A percentile compares a stretch with the other conserved stretches of the same genome.
Evolutionary conservation across 176 grass and related monocot species (phyloP).

Genomic region (Paspalum vaginatum): DNA sequence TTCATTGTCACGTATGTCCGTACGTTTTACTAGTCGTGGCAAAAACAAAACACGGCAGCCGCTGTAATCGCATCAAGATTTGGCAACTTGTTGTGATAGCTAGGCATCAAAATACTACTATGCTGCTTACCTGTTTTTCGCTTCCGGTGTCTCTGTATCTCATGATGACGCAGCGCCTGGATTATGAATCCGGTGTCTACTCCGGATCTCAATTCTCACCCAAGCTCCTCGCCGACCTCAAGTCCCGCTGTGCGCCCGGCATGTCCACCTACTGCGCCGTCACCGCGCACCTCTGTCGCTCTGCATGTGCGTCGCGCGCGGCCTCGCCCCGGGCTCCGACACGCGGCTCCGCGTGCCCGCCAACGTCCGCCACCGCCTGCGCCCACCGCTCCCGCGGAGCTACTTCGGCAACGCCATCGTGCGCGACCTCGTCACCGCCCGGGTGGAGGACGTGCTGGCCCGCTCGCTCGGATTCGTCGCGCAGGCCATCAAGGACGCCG

Average conservation of each 20-base stretch:
- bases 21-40: no score
- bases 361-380: slow-evolving; percentile 50
- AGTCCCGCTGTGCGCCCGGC: slow-evolving; percentile 30
- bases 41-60: no score
- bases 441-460: neutral
- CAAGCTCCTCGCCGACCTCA: slow-evolving; percentile 42
- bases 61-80: no score
- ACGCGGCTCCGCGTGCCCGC: slow-evolving; percentile 50
- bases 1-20: no score
- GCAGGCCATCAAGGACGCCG: neutral
- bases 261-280: slow-evolving; percentile 61
- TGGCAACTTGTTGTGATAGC: no score
- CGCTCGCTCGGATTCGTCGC: neutral
- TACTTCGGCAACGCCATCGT: slow-evolving; percentile 70
- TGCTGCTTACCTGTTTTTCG: no score
- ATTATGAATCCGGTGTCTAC: no score
- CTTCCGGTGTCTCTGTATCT: no score
- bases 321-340: slow-evolving; percentile 28
- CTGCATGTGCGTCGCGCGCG: slow-evolving; percentile 51
- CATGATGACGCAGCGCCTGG: no score
- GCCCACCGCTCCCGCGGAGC: slow-evolving; percentile 39
- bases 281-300: slow-evolving; percentile 57
- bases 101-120: no score
- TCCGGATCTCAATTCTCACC: slow-evolving; percentile 34
- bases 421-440: slow-evolving; percentile 34